Evolutionary conservation across 495 filamentous ascomycete species (phyloP), one percentile per base, ranked within the genome.

Genomic region (Cetradonia linearis): DNA sequence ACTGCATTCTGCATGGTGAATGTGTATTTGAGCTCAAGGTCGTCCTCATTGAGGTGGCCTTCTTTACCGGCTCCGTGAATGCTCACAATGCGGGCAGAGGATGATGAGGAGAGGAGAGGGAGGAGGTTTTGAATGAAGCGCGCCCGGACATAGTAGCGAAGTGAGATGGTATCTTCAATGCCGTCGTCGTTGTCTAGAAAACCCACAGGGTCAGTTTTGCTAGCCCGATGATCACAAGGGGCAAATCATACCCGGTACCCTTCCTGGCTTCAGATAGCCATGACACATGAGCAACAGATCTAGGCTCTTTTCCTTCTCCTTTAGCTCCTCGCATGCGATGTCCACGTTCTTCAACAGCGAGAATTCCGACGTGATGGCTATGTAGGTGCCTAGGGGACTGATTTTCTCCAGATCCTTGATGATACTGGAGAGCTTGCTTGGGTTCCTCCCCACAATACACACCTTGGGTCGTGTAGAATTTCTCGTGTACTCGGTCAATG

Each of bases 401-500:
- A 57, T 46, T 33, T 63, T 46, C 42, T 74, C 63, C 50, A 78
- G 70, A 48, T 82, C 76, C 0, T 59, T 63, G 63, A 86, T 72
- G 60, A 86, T 75, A 10, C 71, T 71, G 27, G 61, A 66, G 2
- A 71, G 76, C 1, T 76, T 64, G 3, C 67, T 63, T 31, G 62
- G 31, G 18, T 60, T 52, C 3, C 70, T 70, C 23, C 72, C 74
- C 18, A 77, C 63, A 27, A 75, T 71, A 47, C 72, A 72, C 6
- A 71, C 67, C 30, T 63, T 68, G 6, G 74, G 73, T 34, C 77
- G 68, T 47, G 62, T 64, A 9, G 83, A 72, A 50, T 80, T 61
- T 34, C 76, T 70, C 5, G 78, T 77, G 55, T 88, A 83, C 34
- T 76, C 67, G 57, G 73, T 80, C 59, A 85, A 72, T 8, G 82